phyloP scores from a whole-genome alignment of 1,284 basidiomycete species.

The Paramarasmius palmivorus region DNA sequence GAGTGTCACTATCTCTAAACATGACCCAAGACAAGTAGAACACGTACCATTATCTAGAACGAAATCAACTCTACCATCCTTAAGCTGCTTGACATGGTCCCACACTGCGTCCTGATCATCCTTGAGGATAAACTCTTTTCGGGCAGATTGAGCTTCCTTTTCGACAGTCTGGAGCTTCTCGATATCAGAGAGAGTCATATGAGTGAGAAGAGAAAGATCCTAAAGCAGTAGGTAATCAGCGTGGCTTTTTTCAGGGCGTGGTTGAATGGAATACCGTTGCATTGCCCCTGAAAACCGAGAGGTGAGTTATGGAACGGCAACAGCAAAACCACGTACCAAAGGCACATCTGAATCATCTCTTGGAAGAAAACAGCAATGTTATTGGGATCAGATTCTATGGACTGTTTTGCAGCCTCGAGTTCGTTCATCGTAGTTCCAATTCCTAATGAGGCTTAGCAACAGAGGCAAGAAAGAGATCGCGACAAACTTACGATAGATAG shows the following conservation, averaged over 20 bases:
- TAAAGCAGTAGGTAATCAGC: constrained; percentile 25
- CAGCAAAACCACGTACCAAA: constrained; percentile 56
- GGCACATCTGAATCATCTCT: constrained; percentile 87
- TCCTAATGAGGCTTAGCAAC: constrained; percentile 37
- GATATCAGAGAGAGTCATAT: constrained; percentile 80
- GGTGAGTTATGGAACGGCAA: neutral
- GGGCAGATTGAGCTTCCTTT: constrained; percentile 71
- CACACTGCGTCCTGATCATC: constrained; percentile 84
- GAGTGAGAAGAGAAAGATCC: constrained; percentile 84
- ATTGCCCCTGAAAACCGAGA: constrained; percentile 60
- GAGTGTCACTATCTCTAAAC: no score
- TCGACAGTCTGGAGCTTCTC: constrained; percentile 83
- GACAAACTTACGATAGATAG: constrained; percentile 65
- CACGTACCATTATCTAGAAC: constrained; percentile 91
- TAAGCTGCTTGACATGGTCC: constrained; percentile 65
- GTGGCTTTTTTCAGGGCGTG: neutral
- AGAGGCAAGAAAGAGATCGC: constrained; percentile 14
- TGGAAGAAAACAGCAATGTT: constrained; percentile 70
- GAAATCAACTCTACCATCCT: constrained; percentile 76
- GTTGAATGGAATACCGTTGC: constrained; percentile 54
- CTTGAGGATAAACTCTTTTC: constrained; percentile 78
- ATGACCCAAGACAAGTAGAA: no score
- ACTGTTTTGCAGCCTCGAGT: constrained; percentile 50
- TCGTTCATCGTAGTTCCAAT: constrained; percentile 71
- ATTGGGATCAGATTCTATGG: constrained; percentile 44